Evolutionary conservation across 805 yeast genomes (phyloP).

Genomic region (Barnettozyma pratensis): DNA sequence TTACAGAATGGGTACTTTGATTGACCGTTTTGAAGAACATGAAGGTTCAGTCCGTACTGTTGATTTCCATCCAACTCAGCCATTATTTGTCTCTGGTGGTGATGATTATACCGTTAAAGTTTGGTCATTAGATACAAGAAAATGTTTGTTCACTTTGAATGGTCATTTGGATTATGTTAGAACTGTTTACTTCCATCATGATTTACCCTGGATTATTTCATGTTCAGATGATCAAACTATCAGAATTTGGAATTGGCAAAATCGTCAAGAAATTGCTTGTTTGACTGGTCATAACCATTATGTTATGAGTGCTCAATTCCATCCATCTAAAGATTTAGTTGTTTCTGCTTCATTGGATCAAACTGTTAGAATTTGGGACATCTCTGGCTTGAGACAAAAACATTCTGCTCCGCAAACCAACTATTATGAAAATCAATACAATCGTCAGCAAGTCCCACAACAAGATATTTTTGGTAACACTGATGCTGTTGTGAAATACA

Average conservation of each 20-base stretch:
- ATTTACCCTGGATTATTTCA: constrained; percentile 95
- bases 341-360: constrained; percentile 96
- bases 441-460: constrained; percentile 61
- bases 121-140: constrained; percentile 90
- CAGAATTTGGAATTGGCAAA: constrained; percentile 99
- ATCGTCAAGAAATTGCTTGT: constrained; percentile 94
- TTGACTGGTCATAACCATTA: constrained; percentile 97
- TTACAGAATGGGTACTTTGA: constrained; percentile 96
- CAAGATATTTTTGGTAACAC: constrained; percentile 93
- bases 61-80: constrained; percentile 97
- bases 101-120: constrained; percentile 94
- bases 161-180: constrained; percentile 97
- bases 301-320: constrained; percentile 97
- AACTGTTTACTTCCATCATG: constrained; percentile 90
- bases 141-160: constrained; percentile 85
- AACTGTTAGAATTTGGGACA: constrained; percentile 99
- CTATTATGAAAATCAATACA: constrained; percentile 38
- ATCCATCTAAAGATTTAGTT: constrained; percentile 88
- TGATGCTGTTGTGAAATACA: constrained; percentile 92
- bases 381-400: constrained; percentile 87
- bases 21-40: constrained; percentile 96
- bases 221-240: constrained; percentile 98
- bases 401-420: constrained; percentile 76
- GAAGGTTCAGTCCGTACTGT: constrained; percentile 97
- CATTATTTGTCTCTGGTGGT: constrained; percentile 94